Evolutionary conservation across 1,139 yeast species (phyloP), one percentile per base, ranked within the genome.

Genomic region (Maudiozyma humilis): DNA sequence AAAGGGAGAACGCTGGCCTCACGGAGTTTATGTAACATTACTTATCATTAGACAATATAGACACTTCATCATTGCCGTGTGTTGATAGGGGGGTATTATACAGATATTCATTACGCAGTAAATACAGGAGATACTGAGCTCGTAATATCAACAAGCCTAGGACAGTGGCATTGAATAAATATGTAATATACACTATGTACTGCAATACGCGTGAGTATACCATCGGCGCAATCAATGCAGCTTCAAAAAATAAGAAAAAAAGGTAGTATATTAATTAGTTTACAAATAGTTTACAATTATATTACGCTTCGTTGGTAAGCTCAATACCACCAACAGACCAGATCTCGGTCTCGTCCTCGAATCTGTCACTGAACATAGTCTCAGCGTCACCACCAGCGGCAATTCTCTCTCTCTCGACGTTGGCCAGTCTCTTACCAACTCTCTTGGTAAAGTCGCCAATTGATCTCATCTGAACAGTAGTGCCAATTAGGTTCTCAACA

Each of bases 361-460:
- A 76, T 56, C 85, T 73, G 62, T 88, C 96, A 52, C 91, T 80
- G 62, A 74, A 85, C 73, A 87, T 78, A 0, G 89, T 75, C 56
- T 85, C 95, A 15, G 73, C 86, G 60, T 88, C 96, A 48, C 96
- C 96, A 42, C 96, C 96, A 19, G 88, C 95, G 20, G 75, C 82
- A 29, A 86, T 73, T 67, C 95, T 77, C 55, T 86, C 96, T 57
- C 89, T 75, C 63, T 88, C 96, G 43, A 85, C 88, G 30, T 70
- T 70, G 0, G 96, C 96, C 54, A 89, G 74, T 63, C 96, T 75
- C 45, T 72, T 61, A 14, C 85, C 96, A 35, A 89, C 96, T 65
- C 97, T 78, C 67, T 77, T 83, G 4, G 95, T 84, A 64, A 86
- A 89, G 58, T 89, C 97, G 31, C 82, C 78, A 49, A 89, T 75